Evolutionary conservation across 1,139 yeast species (phyloP), one percentile per base, ranked within the genome.

Genomic region (Candida mesenterica): DNA sequence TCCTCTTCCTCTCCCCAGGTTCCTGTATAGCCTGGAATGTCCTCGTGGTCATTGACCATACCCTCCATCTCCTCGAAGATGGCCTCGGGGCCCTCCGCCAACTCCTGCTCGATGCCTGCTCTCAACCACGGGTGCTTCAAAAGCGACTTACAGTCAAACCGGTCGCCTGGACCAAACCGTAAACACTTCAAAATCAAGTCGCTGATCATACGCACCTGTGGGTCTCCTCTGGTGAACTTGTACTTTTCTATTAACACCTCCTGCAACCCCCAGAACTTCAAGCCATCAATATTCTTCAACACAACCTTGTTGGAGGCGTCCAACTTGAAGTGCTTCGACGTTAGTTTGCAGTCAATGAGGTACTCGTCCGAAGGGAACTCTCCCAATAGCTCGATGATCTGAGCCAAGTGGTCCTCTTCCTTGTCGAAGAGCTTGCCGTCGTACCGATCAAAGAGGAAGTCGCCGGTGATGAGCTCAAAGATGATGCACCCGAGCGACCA

Each of bases 381-480:
- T 4, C 88, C 85, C 32, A 81, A 59, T 12, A 83, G 58, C 52
- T 83, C 92, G 26, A 82, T 72, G 17, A 82, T 79, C 53, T 86
- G 95, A 0, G 95, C 95, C 45, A 87, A 59, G 57, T 87, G 96
- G 57, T 87, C 95, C 48, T 87, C 96, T 55, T 85, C 89, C 53
- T 84, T 83, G 40, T 72, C 62, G 53, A 82, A 86, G 12, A 58
- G 52, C 36, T 65, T 63, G 6, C 89, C 88, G 37, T 72, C 74
- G 38, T 78, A 83, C 8, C 96, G 95, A 54, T 86, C 94, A 59
- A 87, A 88, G 34, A 87, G 60, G 51, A 82, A 87, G 57, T 88
- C 95, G 4, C 95, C 95, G 3, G 96, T 86, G 35, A 87, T 61
- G 27, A 87, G 68, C 60, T 87, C 96, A 56, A 87, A 87, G 4